phyloP scores from a whole-genome alignment of 208 protist genomes.

The Acanthamoeba lenticulata region DNA sequence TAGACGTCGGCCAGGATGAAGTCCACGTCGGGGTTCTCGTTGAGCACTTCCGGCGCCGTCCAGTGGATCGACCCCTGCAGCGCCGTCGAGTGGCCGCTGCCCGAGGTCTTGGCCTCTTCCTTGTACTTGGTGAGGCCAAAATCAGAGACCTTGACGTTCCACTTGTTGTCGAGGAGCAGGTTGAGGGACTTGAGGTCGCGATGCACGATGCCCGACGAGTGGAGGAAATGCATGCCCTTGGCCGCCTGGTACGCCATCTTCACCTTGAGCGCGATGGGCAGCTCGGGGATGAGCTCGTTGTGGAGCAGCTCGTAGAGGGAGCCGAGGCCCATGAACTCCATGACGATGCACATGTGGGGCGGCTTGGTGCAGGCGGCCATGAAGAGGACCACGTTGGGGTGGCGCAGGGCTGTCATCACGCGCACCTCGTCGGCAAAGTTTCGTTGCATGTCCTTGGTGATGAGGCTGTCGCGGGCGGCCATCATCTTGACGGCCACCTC shows the following conservation, averaged over 20 bases:
- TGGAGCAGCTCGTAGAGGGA: conserved; percentile 45
- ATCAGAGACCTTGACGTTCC: conserved; percentile 46
- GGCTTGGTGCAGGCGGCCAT: conserved; percentile 33
- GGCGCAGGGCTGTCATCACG: conserved; percentile 41
- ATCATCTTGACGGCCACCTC: conserved; percentile 2
- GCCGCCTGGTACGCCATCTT: conserved; percentile 32
- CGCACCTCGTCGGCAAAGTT: conserved; percentile 24
- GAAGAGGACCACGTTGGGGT: conserved; percentile 42
- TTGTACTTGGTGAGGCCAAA: conserved; percentile 41
- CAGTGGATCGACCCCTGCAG: not conserved
- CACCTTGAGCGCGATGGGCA: not conserved
- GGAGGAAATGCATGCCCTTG: conserved; percentile 13
- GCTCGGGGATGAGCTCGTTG: not conserved
- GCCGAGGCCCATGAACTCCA: conserved; percentile 54
- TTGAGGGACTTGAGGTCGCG: conserved; percentile 18
- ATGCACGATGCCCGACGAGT: conserved; percentile 21
- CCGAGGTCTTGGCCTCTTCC: not conserved
- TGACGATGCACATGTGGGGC: conserved; percentile 50
- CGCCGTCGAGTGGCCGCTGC: not conserved
- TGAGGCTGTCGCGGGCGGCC: not conserved
- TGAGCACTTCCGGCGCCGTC: conserved; percentile 49
- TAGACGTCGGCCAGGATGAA: conserved; percentile 27
- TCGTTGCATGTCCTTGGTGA: conserved; percentile 37
- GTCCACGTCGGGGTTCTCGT: conserved; percentile 28
- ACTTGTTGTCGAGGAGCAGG: conserved; percentile 31